Evolutionary conservation across 1,284 basidiomycete species (phyloP).

Genomic region (Tremellales sp.): DNA sequence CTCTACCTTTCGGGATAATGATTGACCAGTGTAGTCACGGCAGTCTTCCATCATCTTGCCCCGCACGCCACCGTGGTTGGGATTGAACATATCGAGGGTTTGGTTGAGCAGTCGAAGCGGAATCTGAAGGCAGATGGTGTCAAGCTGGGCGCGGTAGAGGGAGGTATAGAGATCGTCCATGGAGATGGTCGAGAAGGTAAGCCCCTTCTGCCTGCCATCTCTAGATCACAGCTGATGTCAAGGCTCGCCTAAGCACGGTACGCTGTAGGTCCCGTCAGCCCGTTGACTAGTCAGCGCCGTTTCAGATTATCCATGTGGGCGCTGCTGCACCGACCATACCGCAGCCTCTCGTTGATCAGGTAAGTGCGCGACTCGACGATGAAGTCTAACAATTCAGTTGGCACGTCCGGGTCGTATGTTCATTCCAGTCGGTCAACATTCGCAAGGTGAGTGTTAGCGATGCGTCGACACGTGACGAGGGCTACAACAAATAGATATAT

Average conservation of each 20-base stretch:
- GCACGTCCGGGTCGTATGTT: constrained; percentile 85
- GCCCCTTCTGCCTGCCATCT: constrained; percentile 3
- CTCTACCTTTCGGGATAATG: background rate
- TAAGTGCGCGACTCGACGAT: constrained; percentile 5
- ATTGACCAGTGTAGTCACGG: constrained; percentile 45
- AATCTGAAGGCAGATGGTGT: constrained; percentile 69
- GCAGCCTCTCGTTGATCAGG: constrained; percentile 61
- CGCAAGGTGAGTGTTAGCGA: constrained; percentile 31
- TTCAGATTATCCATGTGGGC: constrained; percentile 89
- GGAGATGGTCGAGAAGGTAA: constrained; percentile 79
- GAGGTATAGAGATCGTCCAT: constrained; percentile 57
- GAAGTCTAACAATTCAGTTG: constrained; percentile 56
- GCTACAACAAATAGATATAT: constrained; percentile 55
- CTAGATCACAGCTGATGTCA: background rate
- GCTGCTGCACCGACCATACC: constrained; percentile 82
- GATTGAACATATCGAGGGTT: constrained; percentile 82
- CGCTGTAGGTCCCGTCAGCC: constrained; percentile 6
- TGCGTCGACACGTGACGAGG: background rate
- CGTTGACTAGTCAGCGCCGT: constrained; percentile 59
- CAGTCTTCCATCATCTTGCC: constrained; percentile 68
- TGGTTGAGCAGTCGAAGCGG: constrained; percentile 64
- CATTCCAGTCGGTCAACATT: constrained; percentile 72
- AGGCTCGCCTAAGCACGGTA: constrained; percentile 14
- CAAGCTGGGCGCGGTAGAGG: constrained; percentile 35
- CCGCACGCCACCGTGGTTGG: constrained; percentile 68